A percentile compares a stretch with the other conserved stretches of the same genome.
These are phyloP conservation scores for Phellopilus nigrolimitatus DNA, from an alignment of 1,284 basidiomycete species.

Conservation along the genomic window DNA sequence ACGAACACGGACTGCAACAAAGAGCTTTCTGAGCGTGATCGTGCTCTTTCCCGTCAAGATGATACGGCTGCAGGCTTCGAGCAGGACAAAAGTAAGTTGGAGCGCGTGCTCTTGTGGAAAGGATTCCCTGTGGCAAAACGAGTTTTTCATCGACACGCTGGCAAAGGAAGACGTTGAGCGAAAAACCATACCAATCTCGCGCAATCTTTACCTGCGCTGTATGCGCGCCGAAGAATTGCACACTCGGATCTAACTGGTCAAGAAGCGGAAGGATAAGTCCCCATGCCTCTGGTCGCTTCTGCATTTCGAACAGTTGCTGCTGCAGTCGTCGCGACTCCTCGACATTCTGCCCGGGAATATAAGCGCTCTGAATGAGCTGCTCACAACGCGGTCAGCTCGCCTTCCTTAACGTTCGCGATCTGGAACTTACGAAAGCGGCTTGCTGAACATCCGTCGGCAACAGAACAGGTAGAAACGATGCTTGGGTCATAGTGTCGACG, in stretches of 20 bases:
- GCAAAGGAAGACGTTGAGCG: background rate
- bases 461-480: slow-evolving; percentile 35
- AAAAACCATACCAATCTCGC: slow-evolving; percentile 71
- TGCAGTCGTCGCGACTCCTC: slow-evolving; percentile 62
- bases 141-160: background rate
- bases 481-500: background rate
- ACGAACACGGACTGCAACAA: slow-evolving; percentile 64
- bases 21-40: slow-evolving; percentile 80
- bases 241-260: slow-evolving; percentile 66
- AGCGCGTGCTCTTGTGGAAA: slow-evolving; percentile 53
- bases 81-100: slow-evolving; percentile 53
- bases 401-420: slow-evolving; percentile 12
- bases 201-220: slow-evolving; percentile 89
- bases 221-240: slow-evolving; percentile 90
- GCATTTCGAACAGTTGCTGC: slow-evolving; percentile 68
- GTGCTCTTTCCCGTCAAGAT: slow-evolving; percentile 50
- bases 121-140: slow-evolving; percentile 43
- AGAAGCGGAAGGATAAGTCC: slow-evolving; percentile 72
- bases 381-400: slow-evolving; percentile 1
- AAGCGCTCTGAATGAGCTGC: slow-evolving; percentile 59
- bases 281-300: slow-evolving; percentile 72
- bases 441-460: slow-evolving; percentile 40
- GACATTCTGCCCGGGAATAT: slow-evolving; percentile 46
- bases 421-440: slow-evolving; percentile 41
- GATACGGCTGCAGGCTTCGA: slow-evolving; percentile 59